Evolutionary conservation across 768 basidiomycete genomes (phyloP).

Genomic region (Tulasnella sp.): DNA sequence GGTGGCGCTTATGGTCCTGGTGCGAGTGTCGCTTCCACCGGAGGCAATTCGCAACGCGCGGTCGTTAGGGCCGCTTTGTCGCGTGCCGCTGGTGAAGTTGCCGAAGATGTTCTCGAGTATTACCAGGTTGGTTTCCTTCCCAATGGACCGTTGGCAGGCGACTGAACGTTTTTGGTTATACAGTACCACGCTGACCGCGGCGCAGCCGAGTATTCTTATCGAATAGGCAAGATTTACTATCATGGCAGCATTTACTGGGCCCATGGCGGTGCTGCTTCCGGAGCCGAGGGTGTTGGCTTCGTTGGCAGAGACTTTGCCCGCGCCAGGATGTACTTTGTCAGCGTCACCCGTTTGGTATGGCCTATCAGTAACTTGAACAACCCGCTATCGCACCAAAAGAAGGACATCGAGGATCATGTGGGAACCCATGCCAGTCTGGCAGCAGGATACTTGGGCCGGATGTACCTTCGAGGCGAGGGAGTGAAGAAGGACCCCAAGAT

Average conservation of each 20-base stretch:
- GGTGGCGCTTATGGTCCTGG: constrained; percentile 95
- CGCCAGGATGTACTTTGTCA: constrained; percentile 76
- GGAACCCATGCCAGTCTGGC: constrained; percentile 60
- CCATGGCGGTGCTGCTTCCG: constrained; percentile 72
- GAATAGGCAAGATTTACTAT: constrained; percentile 92
- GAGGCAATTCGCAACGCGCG: constrained; percentile 58
- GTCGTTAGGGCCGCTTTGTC: constrained; percentile 79
- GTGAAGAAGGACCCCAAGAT: constrained; percentile 62
- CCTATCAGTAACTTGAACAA: constrained; percentile 60
- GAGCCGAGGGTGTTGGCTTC: constrained; percentile 88
- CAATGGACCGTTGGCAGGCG: background rate
- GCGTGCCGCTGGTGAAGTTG: constrained; percentile 83
- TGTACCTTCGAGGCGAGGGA: constrained; percentile 92
- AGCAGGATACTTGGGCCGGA: constrained; percentile 84
- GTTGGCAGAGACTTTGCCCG: constrained; percentile 68
- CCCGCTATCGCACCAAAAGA: constrained; percentile 29
- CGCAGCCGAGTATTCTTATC: constrained; percentile 80
- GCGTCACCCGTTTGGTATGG: constrained; percentile 81
- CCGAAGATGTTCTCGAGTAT: constrained; percentile 88
- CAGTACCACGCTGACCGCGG: constrained; percentile 94
- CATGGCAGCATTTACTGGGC: constrained; percentile 85
- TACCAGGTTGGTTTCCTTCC: constrained; percentile 50
- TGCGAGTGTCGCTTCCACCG: constrained; percentile 87
- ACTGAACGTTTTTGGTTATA: constrained; percentile 20
- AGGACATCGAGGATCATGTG: constrained; percentile 47